These are phyloP conservation scores for Prasinococcaceae sp. DNA, from an alignment of 139 green algal genomes.

Conservation along the genomic window DNA sequence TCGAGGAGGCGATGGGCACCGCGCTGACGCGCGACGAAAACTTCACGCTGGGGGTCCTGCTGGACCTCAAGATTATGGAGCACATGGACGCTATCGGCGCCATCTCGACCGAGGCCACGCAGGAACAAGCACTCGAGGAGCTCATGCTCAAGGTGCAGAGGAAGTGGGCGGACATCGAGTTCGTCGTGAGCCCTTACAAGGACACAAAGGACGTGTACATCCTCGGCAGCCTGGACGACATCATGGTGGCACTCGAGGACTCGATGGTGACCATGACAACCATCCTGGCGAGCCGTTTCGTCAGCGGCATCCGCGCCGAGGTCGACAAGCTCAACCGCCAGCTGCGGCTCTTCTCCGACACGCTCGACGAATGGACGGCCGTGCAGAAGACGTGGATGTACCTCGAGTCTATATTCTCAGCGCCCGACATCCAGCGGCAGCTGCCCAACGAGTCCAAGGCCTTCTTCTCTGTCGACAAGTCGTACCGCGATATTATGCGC, in stretches of 20 bases:
- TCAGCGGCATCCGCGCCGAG: conserved; percentile 48
- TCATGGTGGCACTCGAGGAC: conserved; percentile 61
- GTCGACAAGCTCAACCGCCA: conserved; percentile 59
- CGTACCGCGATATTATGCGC: conserved; percentile 54
- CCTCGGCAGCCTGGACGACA: conserved; percentile 57
- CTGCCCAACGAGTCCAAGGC: conserved; percentile 52
- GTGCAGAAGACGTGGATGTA: conserved; percentile 78
- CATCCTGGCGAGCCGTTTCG: conserved; percentile 56
- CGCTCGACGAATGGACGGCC: conserved; percentile 31
- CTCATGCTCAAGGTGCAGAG: conserved; percentile 48
- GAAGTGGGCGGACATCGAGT: conserved; percentile 62
- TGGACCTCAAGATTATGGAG: conserved; percentile 39
- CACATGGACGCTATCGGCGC: conserved; percentile 38
- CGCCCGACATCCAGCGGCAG: conserved; percentile 69
- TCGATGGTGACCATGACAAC: conserved; percentile 69
- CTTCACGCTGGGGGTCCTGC: conserved; percentile 43
- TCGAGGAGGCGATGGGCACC: conserved; percentile 38
- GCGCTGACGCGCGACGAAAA: conserved; percentile 22
- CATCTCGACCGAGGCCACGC: conserved; percentile 55
- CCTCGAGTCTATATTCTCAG: conserved; percentile 69
- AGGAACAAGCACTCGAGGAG: conserved; percentile 56
- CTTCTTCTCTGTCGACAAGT: conserved; percentile 60
- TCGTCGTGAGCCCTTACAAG: conserved; percentile 60
- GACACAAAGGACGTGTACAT: conserved; percentile 72
- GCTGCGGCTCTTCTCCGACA: conserved; percentile 22